Evolutionary conservation across 176 grass and related monocot genomes (phyloP).

Genomic region (Musa schizocarpa): DNA sequence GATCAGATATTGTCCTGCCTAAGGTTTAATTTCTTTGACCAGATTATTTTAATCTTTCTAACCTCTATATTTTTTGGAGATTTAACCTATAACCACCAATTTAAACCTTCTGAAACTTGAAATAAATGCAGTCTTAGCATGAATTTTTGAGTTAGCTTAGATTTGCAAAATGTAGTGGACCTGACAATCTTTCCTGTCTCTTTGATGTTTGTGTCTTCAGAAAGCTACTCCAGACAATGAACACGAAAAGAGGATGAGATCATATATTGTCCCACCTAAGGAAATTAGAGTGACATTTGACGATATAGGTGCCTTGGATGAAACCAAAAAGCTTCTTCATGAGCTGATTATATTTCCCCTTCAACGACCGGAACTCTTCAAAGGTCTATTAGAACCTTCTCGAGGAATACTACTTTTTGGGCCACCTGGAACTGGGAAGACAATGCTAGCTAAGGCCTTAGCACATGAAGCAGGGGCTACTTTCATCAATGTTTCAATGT

Average conservation of each 20-base stretch:
- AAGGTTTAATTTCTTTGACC: background rate
- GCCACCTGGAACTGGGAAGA: slow-evolving; percentile 40
- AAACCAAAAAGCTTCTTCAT: slow-evolving; percentile 83
- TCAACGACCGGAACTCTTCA: slow-evolving; percentile 75
- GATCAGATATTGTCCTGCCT: slow-evolving; percentile 64
- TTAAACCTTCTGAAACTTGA: too few species aligned
- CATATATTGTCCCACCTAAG: slow-evolving; percentile 63
- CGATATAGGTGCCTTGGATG: slow-evolving; percentile 78
- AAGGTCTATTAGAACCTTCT: slow-evolving; percentile 72
- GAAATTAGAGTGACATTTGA: slow-evolving; percentile 87
- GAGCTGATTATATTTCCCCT: slow-evolving; percentile 87
- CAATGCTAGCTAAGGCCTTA: slow-evolving; percentile 93
- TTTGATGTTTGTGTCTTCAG: slow-evolving; percentile 18
- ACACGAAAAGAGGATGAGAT: slow-evolving; percentile 74
- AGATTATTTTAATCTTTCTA: too few species aligned
- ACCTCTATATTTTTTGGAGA: too few species aligned
- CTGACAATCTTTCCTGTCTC: too few species aligned
- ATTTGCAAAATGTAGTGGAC: too few species aligned
- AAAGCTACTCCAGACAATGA: slow-evolving; percentile 71
- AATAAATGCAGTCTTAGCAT: too few species aligned
- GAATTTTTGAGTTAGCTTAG: too few species aligned
- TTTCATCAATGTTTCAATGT: slow-evolving; percentile 87
- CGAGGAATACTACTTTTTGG: slow-evolving; percentile 74
- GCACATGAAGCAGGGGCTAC: slow-evolving; percentile 77
- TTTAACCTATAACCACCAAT: too few species aligned